Base-by-base conservation (phyloP, 768 basidiomycete genomes). In the Macrocybe gigantea region DNA sequence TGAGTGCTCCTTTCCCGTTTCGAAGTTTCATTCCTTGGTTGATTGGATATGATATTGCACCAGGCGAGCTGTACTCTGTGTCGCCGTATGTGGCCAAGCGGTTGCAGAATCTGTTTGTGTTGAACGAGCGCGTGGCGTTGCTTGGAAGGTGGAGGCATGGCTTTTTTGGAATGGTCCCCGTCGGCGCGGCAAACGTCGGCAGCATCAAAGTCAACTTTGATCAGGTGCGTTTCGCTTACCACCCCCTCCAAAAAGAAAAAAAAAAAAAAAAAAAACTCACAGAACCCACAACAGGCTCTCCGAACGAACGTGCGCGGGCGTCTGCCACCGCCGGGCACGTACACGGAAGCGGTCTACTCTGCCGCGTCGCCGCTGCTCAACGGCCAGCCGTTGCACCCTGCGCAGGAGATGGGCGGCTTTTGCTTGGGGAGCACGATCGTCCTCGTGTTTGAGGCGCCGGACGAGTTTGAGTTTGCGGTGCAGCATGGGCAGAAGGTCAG, bases 321-420 rank as follows among this genome's bases (percentile, higher is more conserved):
- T 3, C 74, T 73, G 30, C 86, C 81, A 45, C 91, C 88, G 35
- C 73, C 85, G 0, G 94, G 93, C 30, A 88, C 92, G 1, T 96
- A 90, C 67, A 79, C 82, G 5, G 96, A 98, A 68, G 96, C 94
- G 0, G 84, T 90, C 10, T 99, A 99, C 65, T 79, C 83, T 2
- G 78, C 77, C 5, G 95, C 94, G 0, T 93, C 89, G 1, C 70
- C 83, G 0, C 66, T 98, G 29, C 74, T 98, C 33, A 77, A 82
- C 12, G 96, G 96, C 0, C 93, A 96, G 59, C 94, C 95, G 1
- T 74, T 97, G 39, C 73, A 71, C 0, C 75, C 88, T 1, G 94
- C 90, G 1, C 89, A 96, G 64, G 94, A 99, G 70, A 92, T 97
- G 88, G 96, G 96, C 32, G 96, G 94, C 1, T 99, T 99, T 70